Evolutionary conservation across 345 rosid genomes (phyloP), one percentile per base, ranked within the genome.

Genomic region (Lepidium sativum): DNA sequence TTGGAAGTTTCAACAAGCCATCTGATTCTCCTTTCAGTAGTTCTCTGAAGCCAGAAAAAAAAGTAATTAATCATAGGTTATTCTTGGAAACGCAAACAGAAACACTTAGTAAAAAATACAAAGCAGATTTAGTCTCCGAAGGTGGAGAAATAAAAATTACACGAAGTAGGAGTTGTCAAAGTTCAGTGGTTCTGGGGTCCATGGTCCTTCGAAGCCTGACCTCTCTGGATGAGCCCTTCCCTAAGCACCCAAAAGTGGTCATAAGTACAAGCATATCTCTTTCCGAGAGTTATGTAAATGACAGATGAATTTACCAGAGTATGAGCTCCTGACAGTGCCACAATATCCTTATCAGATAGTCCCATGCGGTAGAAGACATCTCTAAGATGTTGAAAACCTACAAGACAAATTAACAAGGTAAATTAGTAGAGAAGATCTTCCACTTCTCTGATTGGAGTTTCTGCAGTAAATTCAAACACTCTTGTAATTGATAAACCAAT

Each of bases 181-280:
- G 79, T 89, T 89, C 67, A 89, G 80, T 39, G 98, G 97, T 67
- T 89, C 94, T 75, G 74, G 70, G 40, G 97, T 92, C 98, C 98
- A 92, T 37, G 99, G 89, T 38, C 99, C 99, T 62, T 94, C 97
- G 62, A 89, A 94, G 69, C 95, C 90, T 9, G 99, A 89, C 77
- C 99, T 84, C 71, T 94, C 94, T 8, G 84, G 87, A 77, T 89
- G 98, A 39, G 92, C 96, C 73, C 86, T 80, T 79, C 97, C 99
- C 97, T 89, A 63, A 6, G 70, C 60, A 65, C 57, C 16, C 56
- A 74, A 20, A 54, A 16, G 20, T 68, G 64, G 65, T 31, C 42
- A 50, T 52, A 37, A 50, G 35, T 39, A 60, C 51, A 52, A 4
- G 0, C 17, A 38, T 10, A 52, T 12, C 3, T 37, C 32, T 25